Conservation (phyloP, 306 rosid genomes). For the Phaseolus lunatus region DNA sequence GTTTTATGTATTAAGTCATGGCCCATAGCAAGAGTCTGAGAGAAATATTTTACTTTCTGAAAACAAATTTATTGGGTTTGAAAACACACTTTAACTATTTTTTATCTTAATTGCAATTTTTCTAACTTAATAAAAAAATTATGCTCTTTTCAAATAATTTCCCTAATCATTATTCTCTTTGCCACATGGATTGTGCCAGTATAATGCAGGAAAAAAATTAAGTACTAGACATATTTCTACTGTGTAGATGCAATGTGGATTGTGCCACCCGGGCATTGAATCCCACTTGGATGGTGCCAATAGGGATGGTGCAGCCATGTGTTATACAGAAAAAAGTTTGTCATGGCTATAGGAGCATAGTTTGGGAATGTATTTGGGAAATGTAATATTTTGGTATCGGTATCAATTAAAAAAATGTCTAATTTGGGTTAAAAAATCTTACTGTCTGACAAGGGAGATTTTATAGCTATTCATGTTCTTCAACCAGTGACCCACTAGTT, state of each 20-base stretch:
- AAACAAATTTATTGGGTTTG: conserved; percentile 6
- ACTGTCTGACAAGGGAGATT: background rate
- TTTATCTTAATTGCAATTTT: background rate
- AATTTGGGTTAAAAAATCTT: conserved; percentile 2
- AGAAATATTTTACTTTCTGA: conserved; percentile 33
- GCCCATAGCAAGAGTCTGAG: background rate
- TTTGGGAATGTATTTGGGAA: no score
- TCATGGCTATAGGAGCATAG: conserved; percentile 24
- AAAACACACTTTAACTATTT: background rate
- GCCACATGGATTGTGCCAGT: no score
- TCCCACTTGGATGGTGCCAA: conserved; percentile 8
- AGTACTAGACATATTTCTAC: conserved; percentile 12
- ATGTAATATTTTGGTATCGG: background rate
- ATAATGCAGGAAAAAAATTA: no score
- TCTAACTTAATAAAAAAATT: background rate
- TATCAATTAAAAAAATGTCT: background rate
- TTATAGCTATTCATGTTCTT: background rate
- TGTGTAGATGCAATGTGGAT: conserved; percentile 20
- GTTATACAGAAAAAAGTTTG: conserved; percentile 10
- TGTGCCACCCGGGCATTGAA: background rate
- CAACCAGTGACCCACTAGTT: no score
- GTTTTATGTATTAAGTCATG: conserved; percentile 19
- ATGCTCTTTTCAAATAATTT: background rate
- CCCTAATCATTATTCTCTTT: conserved; percentile 14
- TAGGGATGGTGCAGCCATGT: conserved; percentile 5